Evolutionary conservation across 2,329 filamentous ascomycete genomes (phyloP).

Genomic region (Monilinia fructicola): DNA sequence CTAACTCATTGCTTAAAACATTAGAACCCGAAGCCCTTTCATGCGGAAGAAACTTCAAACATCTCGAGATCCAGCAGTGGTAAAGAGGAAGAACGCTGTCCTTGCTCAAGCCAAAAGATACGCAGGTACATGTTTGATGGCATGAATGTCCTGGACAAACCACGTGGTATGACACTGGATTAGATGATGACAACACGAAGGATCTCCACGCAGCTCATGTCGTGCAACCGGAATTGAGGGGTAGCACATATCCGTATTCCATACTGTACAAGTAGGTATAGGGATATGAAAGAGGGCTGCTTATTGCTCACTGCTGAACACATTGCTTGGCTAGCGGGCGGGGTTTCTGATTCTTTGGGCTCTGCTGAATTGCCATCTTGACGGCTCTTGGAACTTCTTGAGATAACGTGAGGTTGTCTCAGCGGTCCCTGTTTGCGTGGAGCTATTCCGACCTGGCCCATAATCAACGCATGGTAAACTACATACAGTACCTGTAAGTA

Average conservation of each 20-base stretch:
- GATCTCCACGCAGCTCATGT: not conserved
- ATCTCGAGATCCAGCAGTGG: not conserved
- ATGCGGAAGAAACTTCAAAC: not conserved
- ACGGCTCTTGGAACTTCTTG: not conserved
- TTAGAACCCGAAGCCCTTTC: not conserved
- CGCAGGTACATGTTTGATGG: not conserved
- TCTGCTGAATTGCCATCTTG: not conserved
- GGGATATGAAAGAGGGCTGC: not conserved
- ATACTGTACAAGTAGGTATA: no score
- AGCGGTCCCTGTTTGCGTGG: not conserved
- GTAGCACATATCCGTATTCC: no score
- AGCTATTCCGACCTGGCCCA: not conserved
- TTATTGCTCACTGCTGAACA: not conserved
- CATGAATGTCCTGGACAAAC: not conserved
- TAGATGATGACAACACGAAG: no score
- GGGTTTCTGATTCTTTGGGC: not conserved
- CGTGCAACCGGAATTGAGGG: not conserved
- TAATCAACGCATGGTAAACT: not conserved
- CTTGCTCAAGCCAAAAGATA: slow-evolving; percentile 1
- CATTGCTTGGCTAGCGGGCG: not conserved
- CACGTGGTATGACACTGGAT: no score
- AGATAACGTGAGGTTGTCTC: slow-evolving; percentile 6
- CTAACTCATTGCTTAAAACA: no score
- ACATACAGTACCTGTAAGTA: no score
- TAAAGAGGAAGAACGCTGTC: not conserved